These are phyloP conservation scores for Canavalia ensiformis DNA, from an alignment of 306 rosid genomes.

Conservation along the genomic window DNA sequence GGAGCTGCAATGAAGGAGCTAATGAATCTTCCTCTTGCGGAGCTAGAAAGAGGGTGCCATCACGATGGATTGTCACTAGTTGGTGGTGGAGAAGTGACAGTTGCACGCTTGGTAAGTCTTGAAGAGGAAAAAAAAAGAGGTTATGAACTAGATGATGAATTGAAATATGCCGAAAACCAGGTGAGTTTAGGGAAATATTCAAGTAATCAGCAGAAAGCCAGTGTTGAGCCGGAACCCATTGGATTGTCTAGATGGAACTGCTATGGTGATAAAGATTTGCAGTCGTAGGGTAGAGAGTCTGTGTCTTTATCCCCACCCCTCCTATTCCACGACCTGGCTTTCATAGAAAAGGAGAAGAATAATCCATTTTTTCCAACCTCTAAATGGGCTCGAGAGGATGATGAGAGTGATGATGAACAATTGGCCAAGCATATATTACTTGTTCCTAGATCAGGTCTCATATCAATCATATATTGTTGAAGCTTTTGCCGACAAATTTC, in stretches of 20 bases:
- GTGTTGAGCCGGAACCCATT: conserved; percentile 71
- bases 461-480: too few relatives aligned
- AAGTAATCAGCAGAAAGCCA: conserved; percentile 63
- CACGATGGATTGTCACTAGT: conserved; percentile 97
- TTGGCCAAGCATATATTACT: too few relatives aligned
- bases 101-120: conserved; percentile 89
- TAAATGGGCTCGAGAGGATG: conserved; percentile 99
- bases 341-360: conserved; percentile 75
- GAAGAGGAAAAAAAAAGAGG: conserved; percentile 97
- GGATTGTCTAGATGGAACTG: conserved; percentile 79
- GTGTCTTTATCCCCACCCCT: conserved; percentile 66
- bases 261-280: conserved; percentile 65
- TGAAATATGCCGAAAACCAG: conserved; percentile 75
- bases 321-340: conserved; percentile 79
- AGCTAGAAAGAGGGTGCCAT: conserved; percentile 96
- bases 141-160: conserved; percentile 83
- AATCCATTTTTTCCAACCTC: conserved; percentile 90
- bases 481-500: too few relatives aligned
- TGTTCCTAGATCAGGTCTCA: too few relatives aligned
- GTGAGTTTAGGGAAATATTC: conserved; percentile 76
- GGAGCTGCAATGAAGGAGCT: conserved; percentile 95
- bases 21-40: conserved; percentile 88
- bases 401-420: conserved; percentile 92
- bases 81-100: conserved; percentile 99
- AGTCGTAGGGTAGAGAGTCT: conserved; percentile 62